These are phyloP conservation scores for Verticillium longisporum DNA, from an alignment of 2,329 filamentous ascomycete species.

Conservation along the genomic window DNA sequence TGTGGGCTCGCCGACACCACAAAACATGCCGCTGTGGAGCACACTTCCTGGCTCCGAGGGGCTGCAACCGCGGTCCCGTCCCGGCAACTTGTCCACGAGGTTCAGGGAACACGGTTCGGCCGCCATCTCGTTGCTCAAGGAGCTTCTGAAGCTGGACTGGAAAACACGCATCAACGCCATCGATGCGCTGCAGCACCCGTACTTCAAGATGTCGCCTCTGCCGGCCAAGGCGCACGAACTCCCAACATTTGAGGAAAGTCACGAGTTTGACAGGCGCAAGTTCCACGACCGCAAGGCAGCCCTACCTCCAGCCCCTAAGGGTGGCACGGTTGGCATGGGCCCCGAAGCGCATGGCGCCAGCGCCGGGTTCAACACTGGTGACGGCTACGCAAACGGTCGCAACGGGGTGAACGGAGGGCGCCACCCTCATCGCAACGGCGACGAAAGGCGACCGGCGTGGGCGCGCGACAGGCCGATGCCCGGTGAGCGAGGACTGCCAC, in stretches of 20 bases:
- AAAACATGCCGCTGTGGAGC: conserved; percentile 89
- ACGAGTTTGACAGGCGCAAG: conserved; percentile 91
- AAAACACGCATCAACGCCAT: conserved; percentile 82
- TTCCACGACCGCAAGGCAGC: conserved; percentile 80
- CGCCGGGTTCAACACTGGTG: conserved; percentile 42
- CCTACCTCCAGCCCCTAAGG: conserved; percentile 83
- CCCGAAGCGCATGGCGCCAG: conserved; percentile 40
- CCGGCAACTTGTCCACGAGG: conserved; percentile 60
- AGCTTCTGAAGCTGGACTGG: conserved; percentile 87
- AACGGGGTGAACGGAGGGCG: conserved; percentile 42
- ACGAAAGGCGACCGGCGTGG: conserved; percentile 48
- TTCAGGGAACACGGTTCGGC: conserved; percentile 70
- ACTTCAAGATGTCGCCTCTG: conserved; percentile 73
- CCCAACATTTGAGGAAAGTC: conserved; percentile 88
- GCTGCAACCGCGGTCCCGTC: conserved; percentile 54
- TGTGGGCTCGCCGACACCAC: conserved; percentile 81
- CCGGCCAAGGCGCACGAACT: conserved; percentile 80
- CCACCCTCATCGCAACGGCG: conserved; percentile 28
- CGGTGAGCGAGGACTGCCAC: conserved; percentile 33
- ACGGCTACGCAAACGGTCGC: conserved; percentile 28
- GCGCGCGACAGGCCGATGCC: conserved; percentile 31
- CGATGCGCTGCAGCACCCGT: conserved; percentile 86
- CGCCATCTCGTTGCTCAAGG: conserved; percentile 72
- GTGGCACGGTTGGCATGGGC: conserved; percentile 80
- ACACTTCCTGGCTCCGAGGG: conserved; percentile 74